Percentiles rank a stretch among this genome's conserved stretches.
Evolutionary conservation across 2,329 filamentous ascomycete species (phyloP).

Genomic region (Trichoderma sp.): DNA sequence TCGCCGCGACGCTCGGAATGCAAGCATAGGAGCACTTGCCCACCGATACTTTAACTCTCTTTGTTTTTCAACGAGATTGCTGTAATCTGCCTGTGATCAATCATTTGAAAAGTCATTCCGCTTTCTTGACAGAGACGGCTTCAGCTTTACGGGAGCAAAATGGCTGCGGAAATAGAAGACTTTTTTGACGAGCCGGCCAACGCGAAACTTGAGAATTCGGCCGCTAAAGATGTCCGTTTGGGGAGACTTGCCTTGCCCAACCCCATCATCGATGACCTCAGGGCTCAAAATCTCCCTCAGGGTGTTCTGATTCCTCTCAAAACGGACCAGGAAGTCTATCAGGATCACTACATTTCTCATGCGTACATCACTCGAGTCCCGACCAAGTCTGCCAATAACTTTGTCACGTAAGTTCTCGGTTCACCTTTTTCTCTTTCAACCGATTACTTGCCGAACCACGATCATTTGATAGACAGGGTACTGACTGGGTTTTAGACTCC

Average conservation of each 20-base stretch:
- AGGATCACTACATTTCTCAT: constrained; percentile 61
- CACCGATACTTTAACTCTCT: background rate
- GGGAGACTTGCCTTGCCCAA: constrained; percentile 39
- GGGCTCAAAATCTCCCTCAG: constrained; percentile 43
- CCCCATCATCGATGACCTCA: constrained; percentile 45
- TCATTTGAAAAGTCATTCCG: background rate
- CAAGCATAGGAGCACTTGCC: constrained; percentile 1
- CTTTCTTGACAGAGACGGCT: background rate
- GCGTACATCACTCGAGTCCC: constrained; percentile 75
- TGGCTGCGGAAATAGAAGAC: constrained; percentile 1
- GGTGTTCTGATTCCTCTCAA: constrained; percentile 65
- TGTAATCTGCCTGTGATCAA: background rate
- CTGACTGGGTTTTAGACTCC: constrained; percentile 48
- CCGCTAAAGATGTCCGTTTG: background rate
- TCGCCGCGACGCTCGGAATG: background rate
- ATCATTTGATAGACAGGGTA: background rate
- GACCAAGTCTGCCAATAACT: constrained; percentile 69
- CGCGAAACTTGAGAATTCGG: constrained; percentile 4
- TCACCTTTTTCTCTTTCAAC: background rate
- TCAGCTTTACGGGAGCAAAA: background rate
- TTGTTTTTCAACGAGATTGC: background rate
- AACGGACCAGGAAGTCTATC: constrained; percentile 65
- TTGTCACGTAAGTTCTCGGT: constrained; percentile 65
- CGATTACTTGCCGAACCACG: no score
- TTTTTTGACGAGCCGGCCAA: background rate